Evolutionary conservation across 139 green algal species (phyloP).

Genomic region (Chlorella ohadii): DNA sequence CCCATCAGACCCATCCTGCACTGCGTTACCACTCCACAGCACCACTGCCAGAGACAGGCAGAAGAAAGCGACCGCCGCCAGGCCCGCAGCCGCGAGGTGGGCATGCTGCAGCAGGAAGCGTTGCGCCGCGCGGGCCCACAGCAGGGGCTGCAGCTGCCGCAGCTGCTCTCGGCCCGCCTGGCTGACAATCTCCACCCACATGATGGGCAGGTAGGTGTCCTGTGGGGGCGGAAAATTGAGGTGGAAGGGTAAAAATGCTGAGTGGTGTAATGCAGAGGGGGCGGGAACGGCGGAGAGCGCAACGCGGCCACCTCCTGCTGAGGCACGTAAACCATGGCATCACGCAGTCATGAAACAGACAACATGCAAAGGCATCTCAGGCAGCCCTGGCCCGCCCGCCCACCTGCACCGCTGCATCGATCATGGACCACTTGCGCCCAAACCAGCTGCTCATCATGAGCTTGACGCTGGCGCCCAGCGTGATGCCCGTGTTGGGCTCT

Average conservation of each 20-base stretch:
- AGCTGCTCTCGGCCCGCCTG: constrained; percentile 2
- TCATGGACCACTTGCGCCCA: constrained; percentile 33
- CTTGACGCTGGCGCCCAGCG: constrained; percentile 53
- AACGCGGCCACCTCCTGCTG: no score
- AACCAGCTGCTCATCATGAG: constrained; percentile 61
- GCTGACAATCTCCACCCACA: constrained; percentile 58
- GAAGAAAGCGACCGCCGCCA: background rate
- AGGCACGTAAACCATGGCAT: no score
- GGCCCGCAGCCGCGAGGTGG: background rate
- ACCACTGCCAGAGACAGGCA: background rate
- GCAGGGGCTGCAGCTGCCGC: constrained; percentile 5
- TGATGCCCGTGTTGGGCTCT: constrained; percentile 58
- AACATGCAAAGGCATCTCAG: no score
- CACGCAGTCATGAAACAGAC: no score
- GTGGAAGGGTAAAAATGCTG: no score
- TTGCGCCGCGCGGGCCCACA: background rate
- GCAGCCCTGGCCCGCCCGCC: no score
- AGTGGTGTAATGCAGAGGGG: no score
- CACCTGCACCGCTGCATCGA: constrained; percentile 38
- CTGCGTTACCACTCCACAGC: background rate
- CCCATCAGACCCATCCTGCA: background rate
- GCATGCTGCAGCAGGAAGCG: background rate
- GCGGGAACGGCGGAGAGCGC: no score
- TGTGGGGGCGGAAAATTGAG: no score
- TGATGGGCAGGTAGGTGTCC: constrained; percentile 66